Evolutionary conservation across 2,329 filamentous ascomycete genomes (phyloP).

Genomic region (Madurella mycetomatis): DNA sequence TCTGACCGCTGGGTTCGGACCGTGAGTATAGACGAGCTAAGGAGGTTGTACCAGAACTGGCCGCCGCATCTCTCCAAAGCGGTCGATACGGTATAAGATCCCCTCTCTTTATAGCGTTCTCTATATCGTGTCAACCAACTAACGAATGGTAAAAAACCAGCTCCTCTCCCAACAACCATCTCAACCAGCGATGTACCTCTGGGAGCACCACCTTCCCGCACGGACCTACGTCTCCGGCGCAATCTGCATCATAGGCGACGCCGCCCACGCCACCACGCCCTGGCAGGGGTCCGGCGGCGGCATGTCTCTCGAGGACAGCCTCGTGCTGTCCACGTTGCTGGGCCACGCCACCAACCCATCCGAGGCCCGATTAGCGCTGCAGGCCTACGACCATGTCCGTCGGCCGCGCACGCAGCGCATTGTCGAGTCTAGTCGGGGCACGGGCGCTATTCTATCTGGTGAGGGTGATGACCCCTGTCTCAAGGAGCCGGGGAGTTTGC

Average conservation of each 20-base stretch:
- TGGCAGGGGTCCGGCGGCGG: conserved; percentile 25
- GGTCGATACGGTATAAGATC: background rate
- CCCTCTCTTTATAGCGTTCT: background rate
- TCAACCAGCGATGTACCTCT: conserved; percentile 1
- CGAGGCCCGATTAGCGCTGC: conserved; percentile 9
- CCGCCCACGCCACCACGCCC: conserved; percentile 25
- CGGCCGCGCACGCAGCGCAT: conserved; percentile 17
- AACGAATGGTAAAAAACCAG: background rate
- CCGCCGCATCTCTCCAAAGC: background rate
- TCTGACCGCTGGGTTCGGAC: background rate
- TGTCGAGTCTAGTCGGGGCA: conserved; percentile 9
- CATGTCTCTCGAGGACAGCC: conserved; percentile 23
- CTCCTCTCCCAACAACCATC: background rate
- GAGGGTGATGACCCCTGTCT: background rate
- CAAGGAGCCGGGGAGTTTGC: background rate
- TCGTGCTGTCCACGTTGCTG: conserved; percentile 20
- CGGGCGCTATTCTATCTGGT: background rate
- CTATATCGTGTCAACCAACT: background rate
- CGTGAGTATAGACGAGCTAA: background rate
- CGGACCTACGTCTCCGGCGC: conserved; percentile 16
- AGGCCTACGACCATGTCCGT: conserved; percentile 12
- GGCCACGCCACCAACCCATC: conserved; percentile 9
- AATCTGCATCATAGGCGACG: conserved; percentile 22
- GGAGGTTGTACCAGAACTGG: background rate
- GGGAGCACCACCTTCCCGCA: conserved; percentile 7